Evolutionary conservation across 257 asterid genomes (phyloP).

Genomic region (Gentiana straminea): DNA sequence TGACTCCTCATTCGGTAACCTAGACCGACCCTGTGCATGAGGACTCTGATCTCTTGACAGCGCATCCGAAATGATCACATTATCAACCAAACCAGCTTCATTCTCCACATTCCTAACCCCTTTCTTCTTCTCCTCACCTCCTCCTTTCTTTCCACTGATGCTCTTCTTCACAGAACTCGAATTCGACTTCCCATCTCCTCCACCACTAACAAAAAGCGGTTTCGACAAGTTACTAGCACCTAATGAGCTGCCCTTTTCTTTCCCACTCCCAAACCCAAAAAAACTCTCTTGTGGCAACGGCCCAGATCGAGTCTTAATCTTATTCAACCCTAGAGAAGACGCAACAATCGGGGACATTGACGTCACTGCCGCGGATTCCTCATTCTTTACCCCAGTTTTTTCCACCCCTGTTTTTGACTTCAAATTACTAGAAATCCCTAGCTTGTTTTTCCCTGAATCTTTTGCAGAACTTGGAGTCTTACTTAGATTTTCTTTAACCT

Average conservation of each 20-base stretch:
- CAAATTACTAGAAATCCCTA: constrained; percentile 18
- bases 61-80: constrained; percentile 51
- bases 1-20: constrained; percentile 68
- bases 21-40: constrained; percentile 48
- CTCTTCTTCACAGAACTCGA: constrained; percentile 20
- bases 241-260: constrained; percentile 57
- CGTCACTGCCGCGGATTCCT: constrained; percentile 26
- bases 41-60: constrained; percentile 75
- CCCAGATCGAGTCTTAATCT: constrained; percentile 98
- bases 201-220: constrained; percentile 30
- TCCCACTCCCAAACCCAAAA: constrained; percentile 52
- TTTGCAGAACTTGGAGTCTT: constrained; percentile 4
- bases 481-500: constrained; percentile 27
- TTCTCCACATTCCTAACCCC: constrained; percentile 10
- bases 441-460: constrained; percentile 25
- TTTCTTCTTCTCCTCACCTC: constrained; percentile 19
- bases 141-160: constrained; percentile 11
- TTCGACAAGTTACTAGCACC: constrained; percentile 82
- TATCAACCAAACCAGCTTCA: constrained; percentile 33
- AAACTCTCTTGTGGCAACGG: constrained; percentile 98
- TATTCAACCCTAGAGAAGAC: constrained; percentile 86
- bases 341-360: constrained; percentile 87
- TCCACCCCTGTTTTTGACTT: constrained; percentile 23
- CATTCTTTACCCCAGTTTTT: constrained; percentile 32
- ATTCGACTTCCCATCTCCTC: constrained; percentile 18